phyloP scores from a whole-genome alignment of 78 protist species.

The Polysphondylium violaceum region DNA sequence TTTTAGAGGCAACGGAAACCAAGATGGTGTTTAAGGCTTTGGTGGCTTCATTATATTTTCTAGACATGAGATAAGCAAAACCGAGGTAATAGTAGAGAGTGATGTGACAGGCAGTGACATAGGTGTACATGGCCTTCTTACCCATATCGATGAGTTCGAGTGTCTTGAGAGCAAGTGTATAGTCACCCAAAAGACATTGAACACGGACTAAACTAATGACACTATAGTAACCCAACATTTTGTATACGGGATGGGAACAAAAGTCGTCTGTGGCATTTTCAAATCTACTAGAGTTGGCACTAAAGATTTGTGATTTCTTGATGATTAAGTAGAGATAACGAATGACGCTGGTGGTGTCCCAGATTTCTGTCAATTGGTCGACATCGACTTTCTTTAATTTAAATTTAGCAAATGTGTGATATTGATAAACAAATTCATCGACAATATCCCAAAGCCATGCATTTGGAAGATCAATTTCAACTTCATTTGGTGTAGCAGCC shows the following conservation, averaged over 20 bases:
- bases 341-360: constrained; percentile 77
- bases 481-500: constrained; percentile 68
- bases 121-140: constrained; percentile 76
- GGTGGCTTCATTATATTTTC: constrained; percentile 92
- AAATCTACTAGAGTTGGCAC: constrained; percentile 19
- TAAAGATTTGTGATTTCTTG: constrained; percentile 73
- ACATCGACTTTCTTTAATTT: constrained; percentile 77
- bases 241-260: constrained; percentile 76
- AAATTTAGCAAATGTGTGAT: constrained; percentile 87
- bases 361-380: constrained; percentile 67
- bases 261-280: constrained; percentile 67
- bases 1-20: constrained; percentile 55
- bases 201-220: constrained; percentile 90
- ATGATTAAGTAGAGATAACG: constrained; percentile 71
- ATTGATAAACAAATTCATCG: constrained; percentile 96
- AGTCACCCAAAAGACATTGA: constrained; percentile 93
- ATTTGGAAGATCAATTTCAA: constrained; percentile 86
- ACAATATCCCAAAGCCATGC: constrained; percentile 97
- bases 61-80: constrained; percentile 88
- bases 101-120: constrained; percentile 89
- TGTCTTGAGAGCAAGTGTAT: constrained; percentile 79
- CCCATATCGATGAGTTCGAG: constrained; percentile 84
- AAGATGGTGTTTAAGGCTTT: constrained; percentile 76
- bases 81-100: constrained; percentile 89
- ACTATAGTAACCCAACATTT: constrained; percentile 87